These are phyloP conservation scores for Viola odorata DNA, from an alignment of 345 rosid species.

Conservation along the genomic window DNA sequence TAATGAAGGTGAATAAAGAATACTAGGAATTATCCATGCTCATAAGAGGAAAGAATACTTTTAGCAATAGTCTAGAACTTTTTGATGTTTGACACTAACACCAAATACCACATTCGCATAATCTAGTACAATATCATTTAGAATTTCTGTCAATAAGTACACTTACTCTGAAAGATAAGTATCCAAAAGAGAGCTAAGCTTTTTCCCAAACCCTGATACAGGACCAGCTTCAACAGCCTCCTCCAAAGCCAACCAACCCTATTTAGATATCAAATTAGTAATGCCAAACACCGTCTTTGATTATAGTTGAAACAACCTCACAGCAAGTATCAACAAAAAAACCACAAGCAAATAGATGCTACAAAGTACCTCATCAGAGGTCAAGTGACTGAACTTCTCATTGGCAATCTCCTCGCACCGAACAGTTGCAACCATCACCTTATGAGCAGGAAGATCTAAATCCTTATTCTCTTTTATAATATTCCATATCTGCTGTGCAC, in stretches of 20 bases:
- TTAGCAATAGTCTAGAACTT: too few relatives aligned
- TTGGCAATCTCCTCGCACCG: slow-evolving; percentile 35
- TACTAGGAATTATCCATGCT: neutral
- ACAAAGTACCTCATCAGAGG: slow-evolving; percentile 23
- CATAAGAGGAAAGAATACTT: too few relatives aligned
- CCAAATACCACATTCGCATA: too few relatives aligned
- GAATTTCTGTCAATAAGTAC: neutral
- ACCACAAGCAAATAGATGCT: neutral
- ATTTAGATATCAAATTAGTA: neutral
- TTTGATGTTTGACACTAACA: too few relatives aligned
- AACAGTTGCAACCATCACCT: slow-evolving; percentile 37
- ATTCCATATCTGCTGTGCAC: slow-evolving; percentile 31
- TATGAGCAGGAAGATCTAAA: slow-evolving; percentile 34
- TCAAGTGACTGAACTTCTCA: slow-evolving; percentile 20
- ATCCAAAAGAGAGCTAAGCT: slow-evolving; percentile 24
- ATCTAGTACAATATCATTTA: too few relatives aligned
- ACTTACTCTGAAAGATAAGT: slow-evolving; percentile 27
- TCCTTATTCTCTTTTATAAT: slow-evolving; percentile 32
- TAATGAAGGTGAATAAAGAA: neutral
- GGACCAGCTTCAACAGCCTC: slow-evolving; percentile 31
- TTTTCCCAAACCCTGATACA: slow-evolving; percentile 26
- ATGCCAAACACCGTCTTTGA: neutral
- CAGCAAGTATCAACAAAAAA: neutral
- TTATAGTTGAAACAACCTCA: neutral
- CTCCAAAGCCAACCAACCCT: slow-evolving; percentile 29